phyloP scores from a whole-genome alignment of 2,329 filamentous ascomycete genomes.

The Phyllosticta ampelicida region DNA sequence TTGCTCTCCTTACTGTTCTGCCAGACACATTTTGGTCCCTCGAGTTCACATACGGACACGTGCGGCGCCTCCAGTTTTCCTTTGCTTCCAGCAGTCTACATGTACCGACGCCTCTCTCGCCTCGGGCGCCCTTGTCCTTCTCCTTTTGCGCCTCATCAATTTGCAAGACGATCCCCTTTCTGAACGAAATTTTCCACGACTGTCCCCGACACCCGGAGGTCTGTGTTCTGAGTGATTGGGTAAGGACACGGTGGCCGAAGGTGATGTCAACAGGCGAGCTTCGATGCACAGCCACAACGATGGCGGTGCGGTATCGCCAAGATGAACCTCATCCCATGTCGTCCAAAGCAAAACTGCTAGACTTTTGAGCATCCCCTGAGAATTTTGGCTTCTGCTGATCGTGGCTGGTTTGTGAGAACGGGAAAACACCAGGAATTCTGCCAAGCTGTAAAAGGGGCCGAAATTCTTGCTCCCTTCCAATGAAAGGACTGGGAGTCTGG shows the following conservation, averaged over 20 bases:
- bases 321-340: neutral
- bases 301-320: neutral
- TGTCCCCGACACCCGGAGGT: neutral
- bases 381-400: too few relatives aligned
- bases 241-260: neutral
- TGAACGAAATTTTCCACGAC: slow-evolving; percentile 4
- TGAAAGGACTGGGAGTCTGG: too few relatives aligned
- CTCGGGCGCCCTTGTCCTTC: neutral
- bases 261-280: neutral
- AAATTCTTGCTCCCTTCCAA: too few relatives aligned
- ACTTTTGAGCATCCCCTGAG: too few relatives aligned
- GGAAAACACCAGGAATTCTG: too few relatives aligned
- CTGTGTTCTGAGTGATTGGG: neutral
- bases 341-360: neutral
- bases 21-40: neutral
- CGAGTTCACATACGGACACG: neutral
- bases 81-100: neutral
- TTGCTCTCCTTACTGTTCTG: neutral
- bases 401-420: too few relatives aligned
- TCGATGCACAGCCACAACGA: neutral
- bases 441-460: too few relatives aligned
- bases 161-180: slow-evolving; percentile 2
- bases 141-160: slow-evolving; percentile 2
- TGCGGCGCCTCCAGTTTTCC: neutral
- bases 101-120: neutral